These are phyloP conservation scores for Talaromyces borbonicus DNA, from an alignment of 495 filamentous ascomycete species.

Conservation along the genomic window DNA sequence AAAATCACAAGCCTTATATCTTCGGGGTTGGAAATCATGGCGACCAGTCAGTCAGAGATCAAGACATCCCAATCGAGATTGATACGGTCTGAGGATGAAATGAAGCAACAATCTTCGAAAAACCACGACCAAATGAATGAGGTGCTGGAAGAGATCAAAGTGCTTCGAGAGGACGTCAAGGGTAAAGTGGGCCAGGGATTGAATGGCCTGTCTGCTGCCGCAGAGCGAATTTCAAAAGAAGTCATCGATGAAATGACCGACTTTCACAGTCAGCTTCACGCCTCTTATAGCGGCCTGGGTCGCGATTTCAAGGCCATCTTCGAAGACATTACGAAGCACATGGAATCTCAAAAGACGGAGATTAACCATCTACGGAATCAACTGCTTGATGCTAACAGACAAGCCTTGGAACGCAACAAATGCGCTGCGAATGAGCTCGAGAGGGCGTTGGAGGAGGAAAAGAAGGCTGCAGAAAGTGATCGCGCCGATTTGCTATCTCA, in stretches of 20 bases:
- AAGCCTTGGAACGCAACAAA: constrained; percentile 54
- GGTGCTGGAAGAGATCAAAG: constrained; percentile 85
- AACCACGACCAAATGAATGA: constrained; percentile 83
- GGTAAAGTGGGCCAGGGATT: constrained; percentile 74
- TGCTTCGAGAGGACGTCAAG: constrained; percentile 78
- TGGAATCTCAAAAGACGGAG: constrained; percentile 70
- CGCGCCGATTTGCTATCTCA: constrained; percentile 63
- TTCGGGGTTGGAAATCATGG: constrained; percentile 57
- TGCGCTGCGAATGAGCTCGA: constrained; percentile 58
- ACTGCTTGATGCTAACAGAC: constrained; percentile 54
- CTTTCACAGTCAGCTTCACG: constrained; percentile 74
- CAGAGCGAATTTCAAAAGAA: constrained; percentile 77
- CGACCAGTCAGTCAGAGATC: constrained; percentile 56
- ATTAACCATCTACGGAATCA: constrained; percentile 60
- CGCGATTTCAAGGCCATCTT: constrained; percentile 81
- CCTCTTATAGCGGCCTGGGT: constrained; percentile 81
- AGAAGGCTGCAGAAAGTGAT: constrained; percentile 60
- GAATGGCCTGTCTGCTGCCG: constrained; percentile 72
- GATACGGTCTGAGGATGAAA: constrained; percentile 51
- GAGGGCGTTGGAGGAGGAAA: constrained; percentile 66
- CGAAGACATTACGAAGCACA: constrained; percentile 61
- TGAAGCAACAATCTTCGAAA: constrained; percentile 54
- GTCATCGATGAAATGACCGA: constrained; percentile 77
- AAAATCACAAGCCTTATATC: constrained; percentile 66
- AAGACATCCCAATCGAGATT: constrained; percentile 56